These are phyloP conservation scores for Alternaria novae-zelandiae DNA, from an alignment of 2,329 filamentous ascomycete species.

Conservation along the genomic window DNA sequence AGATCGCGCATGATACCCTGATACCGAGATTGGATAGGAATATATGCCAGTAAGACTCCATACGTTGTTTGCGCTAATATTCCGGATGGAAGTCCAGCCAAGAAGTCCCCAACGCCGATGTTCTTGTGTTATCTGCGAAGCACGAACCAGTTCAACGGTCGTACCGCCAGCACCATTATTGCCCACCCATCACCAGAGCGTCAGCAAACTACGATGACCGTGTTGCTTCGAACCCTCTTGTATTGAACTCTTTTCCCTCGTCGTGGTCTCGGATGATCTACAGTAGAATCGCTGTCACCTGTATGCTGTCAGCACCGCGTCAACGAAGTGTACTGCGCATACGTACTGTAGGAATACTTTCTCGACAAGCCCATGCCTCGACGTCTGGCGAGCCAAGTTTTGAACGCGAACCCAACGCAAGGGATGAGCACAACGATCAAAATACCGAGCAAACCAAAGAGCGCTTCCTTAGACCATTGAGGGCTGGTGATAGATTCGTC, in stretches of 20 bases:
- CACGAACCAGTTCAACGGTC: background rate
- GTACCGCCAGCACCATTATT: background rate
- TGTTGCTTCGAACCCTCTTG: background rate
- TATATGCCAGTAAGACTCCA: background rate
- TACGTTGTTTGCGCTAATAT: background rate
- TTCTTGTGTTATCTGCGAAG: background rate
- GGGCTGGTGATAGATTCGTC: background rate
- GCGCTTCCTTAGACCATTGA: background rate
- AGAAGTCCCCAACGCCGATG: background rate
- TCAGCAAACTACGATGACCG: background rate
- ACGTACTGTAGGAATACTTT: background rate
- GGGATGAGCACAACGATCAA: background rate
- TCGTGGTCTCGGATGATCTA: background rate
- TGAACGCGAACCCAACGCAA: background rate
- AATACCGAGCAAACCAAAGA: background rate
- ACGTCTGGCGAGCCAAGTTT: background rate
- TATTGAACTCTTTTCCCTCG: background rate
- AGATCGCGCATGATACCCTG: slow-evolving; percentile 14
- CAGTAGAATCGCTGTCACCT: background rate
- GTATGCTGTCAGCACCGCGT: background rate
- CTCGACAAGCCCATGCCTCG: background rate
- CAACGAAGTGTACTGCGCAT: background rate
- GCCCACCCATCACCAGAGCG: background rate
- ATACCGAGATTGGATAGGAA: background rate
- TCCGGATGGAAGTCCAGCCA: background rate